phyloP scores from a whole-genome alignment of 2,329 filamentous ascomycete species.

The Thielaviopsis cerberus region DNA sequence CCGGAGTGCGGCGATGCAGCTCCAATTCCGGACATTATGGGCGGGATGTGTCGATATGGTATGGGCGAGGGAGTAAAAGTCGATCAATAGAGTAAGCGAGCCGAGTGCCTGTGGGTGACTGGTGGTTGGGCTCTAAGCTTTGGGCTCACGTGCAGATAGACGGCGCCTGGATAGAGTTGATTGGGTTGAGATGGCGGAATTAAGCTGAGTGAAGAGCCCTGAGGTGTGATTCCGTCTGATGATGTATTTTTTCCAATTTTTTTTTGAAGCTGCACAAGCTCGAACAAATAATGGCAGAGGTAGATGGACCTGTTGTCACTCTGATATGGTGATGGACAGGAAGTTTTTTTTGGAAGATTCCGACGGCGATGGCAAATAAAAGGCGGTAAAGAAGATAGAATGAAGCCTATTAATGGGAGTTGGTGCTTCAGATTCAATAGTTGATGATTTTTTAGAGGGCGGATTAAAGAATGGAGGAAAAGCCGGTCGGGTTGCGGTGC shows the following conservation, averaged over 20 bases:
- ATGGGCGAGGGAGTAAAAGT: background rate
- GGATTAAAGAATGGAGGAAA: background rate
- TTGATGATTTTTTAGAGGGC: background rate
- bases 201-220: background rate
- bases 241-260: too few relatives aligned
- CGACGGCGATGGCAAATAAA: background rate
- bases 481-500: background rate
- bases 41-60: background rate
- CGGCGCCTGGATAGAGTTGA: background rate
- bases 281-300: too few relatives aligned
- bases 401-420: background rate
- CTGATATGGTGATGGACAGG: background rate
- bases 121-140: background rate
- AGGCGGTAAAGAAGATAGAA: background rate
- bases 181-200: background rate
- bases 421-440: background rate
- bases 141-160: background rate
- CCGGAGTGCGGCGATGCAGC: constrained; percentile 4
- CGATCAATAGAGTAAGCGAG: background rate
- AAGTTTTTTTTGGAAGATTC: background rate
- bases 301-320: background rate
- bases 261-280: too few relatives aligned
- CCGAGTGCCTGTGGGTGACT: background rate
- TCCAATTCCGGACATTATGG: constrained; percentile 7
- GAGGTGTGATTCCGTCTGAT: too few relatives aligned